phyloP scores from a whole-genome alignment of 2,329 filamentous ascomycete species.

The Ceratocystis eucalypticola region DNA sequence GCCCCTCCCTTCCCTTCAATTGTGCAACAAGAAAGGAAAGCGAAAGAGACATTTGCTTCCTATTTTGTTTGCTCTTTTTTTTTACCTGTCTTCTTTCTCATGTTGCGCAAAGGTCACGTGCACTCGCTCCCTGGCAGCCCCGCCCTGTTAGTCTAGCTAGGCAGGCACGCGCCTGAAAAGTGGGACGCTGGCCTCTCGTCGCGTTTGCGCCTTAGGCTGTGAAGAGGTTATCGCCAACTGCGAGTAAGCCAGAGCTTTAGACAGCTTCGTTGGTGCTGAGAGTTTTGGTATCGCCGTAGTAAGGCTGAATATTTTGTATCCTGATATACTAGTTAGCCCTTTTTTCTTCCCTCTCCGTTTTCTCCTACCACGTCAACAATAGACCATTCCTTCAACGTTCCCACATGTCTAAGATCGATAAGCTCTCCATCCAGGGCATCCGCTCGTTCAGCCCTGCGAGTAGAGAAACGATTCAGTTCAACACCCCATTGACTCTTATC shows the following conservation, averaged over 20 bases:
- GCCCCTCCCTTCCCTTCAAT: not conserved
- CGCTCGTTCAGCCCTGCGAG: conserved; percentile 72
- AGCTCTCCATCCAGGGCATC: conserved; percentile 67
- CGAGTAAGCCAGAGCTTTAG: too few species aligned
- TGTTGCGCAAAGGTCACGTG: conserved; percentile 4
- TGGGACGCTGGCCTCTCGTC: not conserved
- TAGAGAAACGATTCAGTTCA: conserved; percentile 72
- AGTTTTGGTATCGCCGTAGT: too few species aligned
- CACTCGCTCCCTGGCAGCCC: not conserved
- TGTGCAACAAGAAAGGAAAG: not conserved
- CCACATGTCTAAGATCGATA: conserved; percentile 68
- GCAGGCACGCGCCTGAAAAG: not conserved
- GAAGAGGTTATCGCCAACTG: too few species aligned
- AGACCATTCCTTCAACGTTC: not conserved
- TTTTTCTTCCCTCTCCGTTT: not conserved
- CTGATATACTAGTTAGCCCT: not conserved
- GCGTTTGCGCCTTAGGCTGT: not conserved
- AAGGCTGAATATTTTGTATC: not conserved
- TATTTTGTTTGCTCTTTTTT: not conserved
- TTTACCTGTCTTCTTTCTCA: not conserved
- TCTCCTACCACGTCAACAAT: not conserved
- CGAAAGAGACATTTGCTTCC: not conserved
- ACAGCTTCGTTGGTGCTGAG: too few species aligned
- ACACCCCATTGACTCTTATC: conserved; percentile 84
- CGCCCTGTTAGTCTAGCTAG: not conserved